These are phyloP conservation scores for Glonium stellatum DNA, from an alignment of 495 filamentous ascomycete species.

Conservation along the genomic window DNA sequence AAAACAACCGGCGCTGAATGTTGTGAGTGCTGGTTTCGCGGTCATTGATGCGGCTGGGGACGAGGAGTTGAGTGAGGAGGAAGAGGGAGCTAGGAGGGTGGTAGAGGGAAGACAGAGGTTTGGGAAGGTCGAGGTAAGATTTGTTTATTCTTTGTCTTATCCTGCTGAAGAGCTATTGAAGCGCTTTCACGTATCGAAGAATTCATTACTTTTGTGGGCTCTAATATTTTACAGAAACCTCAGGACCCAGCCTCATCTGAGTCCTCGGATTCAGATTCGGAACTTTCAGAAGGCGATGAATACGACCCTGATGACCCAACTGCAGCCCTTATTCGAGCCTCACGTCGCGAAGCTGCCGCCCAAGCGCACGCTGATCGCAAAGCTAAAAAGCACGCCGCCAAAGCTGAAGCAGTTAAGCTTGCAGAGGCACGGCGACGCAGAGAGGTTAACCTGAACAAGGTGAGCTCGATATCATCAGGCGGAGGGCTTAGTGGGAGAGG, in stretches of 20 bases:
- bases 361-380: conserved; percentile 29
- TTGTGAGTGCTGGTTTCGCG: conserved; percentile 42
- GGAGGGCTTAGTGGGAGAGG: conserved; percentile 1
- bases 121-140: conserved; percentile 31
- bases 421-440: conserved; percentile 50
- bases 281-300: conserved; percentile 25
- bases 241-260: conserved; percentile 17
- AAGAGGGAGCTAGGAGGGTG: conserved; percentile 9
- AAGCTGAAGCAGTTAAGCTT: conserved; percentile 31
- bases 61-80: conserved; percentile 23
- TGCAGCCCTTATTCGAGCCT: conserved; percentile 32
- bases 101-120: conserved; percentile 42
- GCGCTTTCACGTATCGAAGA: no score
- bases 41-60: conserved; percentile 36
- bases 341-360: conserved; percentile 28
- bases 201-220: background rate
- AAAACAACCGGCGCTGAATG: conserved; percentile 19
- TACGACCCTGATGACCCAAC: conserved; percentile 35
- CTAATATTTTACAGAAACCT: conserved; percentile 4
- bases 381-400: conserved; percentile 29
- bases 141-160: conserved; percentile 10
- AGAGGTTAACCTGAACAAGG: conserved; percentile 51
- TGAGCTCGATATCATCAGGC: conserved; percentile 45
- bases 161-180: background rate
- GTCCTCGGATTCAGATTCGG: conserved; percentile 6